phyloP scores from a whole-genome alignment of 805 yeast species.

The Schwanniomyces vanrijiae region DNA sequence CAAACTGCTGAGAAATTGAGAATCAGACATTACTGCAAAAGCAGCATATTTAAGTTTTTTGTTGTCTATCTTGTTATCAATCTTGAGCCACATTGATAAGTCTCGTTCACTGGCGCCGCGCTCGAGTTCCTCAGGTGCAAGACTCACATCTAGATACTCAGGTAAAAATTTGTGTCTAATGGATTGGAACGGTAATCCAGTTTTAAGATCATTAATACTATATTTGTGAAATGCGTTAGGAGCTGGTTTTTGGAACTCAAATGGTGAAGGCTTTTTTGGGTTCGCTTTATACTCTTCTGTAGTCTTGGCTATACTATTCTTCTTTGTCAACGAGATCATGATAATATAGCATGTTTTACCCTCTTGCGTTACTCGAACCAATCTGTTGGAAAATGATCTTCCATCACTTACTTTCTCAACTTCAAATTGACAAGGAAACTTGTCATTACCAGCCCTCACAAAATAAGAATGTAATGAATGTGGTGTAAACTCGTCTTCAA shows the following conservation, averaged over 20 bases:
- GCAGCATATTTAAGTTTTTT: slow-evolving; percentile 27
- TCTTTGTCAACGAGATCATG: slow-evolving; percentile 35
- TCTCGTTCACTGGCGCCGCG: slow-evolving; percentile 29
- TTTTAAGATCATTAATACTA: slow-evolving; percentile 14
- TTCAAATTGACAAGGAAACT: slow-evolving; percentile 25
- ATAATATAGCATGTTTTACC: slow-evolving; percentile 30
- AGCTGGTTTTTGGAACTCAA: slow-evolving; percentile 28
- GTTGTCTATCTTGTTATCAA: slow-evolving; percentile 16
- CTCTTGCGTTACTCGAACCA: slow-evolving; percentile 30
- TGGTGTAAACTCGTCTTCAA: slow-evolving; percentile 32
- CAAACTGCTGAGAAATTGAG: slow-evolving; percentile 28
- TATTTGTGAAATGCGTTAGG: slow-evolving; percentile 20
- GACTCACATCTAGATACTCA: slow-evolving; percentile 19
- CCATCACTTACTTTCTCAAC: slow-evolving; percentile 38
- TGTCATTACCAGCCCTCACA: slow-evolving; percentile 37
- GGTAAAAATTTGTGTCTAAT: slow-evolving; percentile 23
- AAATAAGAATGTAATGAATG: slow-evolving; percentile 42
- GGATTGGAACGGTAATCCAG: slow-evolving; percentile 12
- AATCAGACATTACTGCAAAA: slow-evolving; percentile 32
- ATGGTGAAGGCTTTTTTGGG: slow-evolving; percentile 24
- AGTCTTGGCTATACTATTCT: slow-evolving; percentile 21
- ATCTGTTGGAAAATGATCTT: slow-evolving; percentile 33
- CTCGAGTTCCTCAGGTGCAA: slow-evolving; percentile 20
- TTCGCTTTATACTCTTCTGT: slow-evolving; percentile 13
- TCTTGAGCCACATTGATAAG: slow-evolving; percentile 30